Evolutionary conservation across 345 rosid species (phyloP).

Genomic region (Arabis hirsuta): DNA sequence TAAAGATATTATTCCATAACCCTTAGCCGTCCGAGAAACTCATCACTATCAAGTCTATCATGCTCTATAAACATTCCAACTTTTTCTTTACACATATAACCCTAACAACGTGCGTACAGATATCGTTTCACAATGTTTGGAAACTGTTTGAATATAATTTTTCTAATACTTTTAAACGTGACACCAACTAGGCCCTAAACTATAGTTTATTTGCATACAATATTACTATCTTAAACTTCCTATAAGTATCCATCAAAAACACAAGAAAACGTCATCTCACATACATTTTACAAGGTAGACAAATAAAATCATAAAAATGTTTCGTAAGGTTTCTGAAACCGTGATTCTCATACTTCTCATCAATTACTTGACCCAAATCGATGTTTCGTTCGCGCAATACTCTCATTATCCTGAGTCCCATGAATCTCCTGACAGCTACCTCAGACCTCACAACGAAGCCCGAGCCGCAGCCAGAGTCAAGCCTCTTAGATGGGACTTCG

Average conservation of each 20-base stretch:
- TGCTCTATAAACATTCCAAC: slow-evolving; percentile 21
- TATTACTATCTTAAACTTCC: background rate
- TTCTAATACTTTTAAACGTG: slow-evolving; percentile 37
- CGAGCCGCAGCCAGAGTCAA: slow-evolving; percentile 50
- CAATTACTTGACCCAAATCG: slow-evolving; percentile 26
- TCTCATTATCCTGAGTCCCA: slow-evolving; percentile 41
- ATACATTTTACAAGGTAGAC: slow-evolving; percentile 1
- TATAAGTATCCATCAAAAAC: slow-evolving; percentile 25
- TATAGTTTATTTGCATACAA: slow-evolving; percentile 5
- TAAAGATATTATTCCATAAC: slow-evolving; percentile 28
- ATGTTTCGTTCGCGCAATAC: slow-evolving; percentile 34
- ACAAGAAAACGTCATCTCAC: background rate
- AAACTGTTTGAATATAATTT: background rate
- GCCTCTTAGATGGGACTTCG: slow-evolving; percentile 54
- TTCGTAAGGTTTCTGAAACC: slow-evolving; percentile 20
- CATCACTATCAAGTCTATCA: slow-evolving; percentile 32
- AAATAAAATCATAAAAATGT: slow-evolving; percentile 4
- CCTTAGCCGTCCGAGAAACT: slow-evolving; percentile 34
- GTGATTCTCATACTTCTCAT: slow-evolving; percentile 34
- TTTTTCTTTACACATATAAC: slow-evolving; percentile 19
- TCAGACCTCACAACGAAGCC: slow-evolving; percentile 60
- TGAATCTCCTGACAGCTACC: slow-evolving; percentile 48
- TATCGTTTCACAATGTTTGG: slow-evolving; percentile 28
- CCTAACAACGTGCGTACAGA: slow-evolving; percentile 42
- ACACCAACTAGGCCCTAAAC: slow-evolving; percentile 34